Base-by-base conservation (phyloP, 108 stramenopile species). In the Licmophora abbreviata region DNA sequence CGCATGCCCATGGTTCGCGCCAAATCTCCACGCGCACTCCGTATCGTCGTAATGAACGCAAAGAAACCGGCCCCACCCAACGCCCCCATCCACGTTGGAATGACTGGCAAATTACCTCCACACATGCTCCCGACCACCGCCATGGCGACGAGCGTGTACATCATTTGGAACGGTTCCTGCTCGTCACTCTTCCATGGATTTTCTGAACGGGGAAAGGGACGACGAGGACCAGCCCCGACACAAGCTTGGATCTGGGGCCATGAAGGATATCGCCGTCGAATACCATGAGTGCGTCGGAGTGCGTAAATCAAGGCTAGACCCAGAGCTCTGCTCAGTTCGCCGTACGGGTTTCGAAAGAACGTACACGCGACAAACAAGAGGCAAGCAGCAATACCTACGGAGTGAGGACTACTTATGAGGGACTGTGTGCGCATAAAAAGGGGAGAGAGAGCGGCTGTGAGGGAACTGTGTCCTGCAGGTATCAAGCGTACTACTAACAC, bases 51-150 rank as follows among this genome's bases (percentile, higher is more conserved):
- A 20, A 57, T 58, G 12, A 76, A 58, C n/a, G 70, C 88, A 56
- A 84, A 82, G 27, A 57, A 20, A n/a, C 52, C 69, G 10, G 83
- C 82, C 11, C 88, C 88, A 7, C 54, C 60, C 28, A 83, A 54
- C 6, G 73, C 73, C 17, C 88, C 88, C 49, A 91, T 66, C 88
- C 88, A 91, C 17, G 71, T 60, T 0, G 88, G 88, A 18, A 91
- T 48, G 28, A 91, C 51, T 14, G 88, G 88, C 5, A 91, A 35
- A 58, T 79, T 86, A 3, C 85, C 88, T 23, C 88, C 88, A 51
- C 74, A 75, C 22, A 74, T 56, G 23, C 70, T 69, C 1, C 88
- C 88, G 0, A 91, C 68, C 50, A 86, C 43, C 4, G 74, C 72
- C 84, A 91, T 84, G 32, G 71, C 68, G 27, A 78, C 47, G 11